These are phyloP conservation scores for Paecilomyces fulvus DNA, from an alignment of 2,329 filamentous ascomycete genomes.

Conservation along the genomic window DNA sequence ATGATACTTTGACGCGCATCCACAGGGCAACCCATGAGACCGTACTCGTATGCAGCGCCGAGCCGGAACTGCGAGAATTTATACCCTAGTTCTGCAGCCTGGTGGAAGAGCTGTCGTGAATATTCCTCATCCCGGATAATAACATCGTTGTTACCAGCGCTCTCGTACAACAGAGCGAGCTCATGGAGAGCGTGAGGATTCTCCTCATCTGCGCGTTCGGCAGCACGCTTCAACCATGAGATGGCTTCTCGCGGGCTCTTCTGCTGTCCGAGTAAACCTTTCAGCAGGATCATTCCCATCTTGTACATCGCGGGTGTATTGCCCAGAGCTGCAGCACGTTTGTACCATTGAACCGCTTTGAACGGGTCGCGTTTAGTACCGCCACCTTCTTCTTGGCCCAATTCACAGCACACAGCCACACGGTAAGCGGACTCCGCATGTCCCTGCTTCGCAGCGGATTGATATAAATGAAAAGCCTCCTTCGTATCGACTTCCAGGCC, in stretches of 20 bases:
- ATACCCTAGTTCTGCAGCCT: conserved; percentile 83
- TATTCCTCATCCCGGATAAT: conserved; percentile 76
- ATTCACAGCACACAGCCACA: conserved; percentile 94
- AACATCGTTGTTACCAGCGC: conserved; percentile 53
- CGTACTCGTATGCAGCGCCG: conserved; percentile 84
- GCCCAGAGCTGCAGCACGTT: conserved; percentile 79
- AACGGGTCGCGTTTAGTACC: conserved; percentile 83
- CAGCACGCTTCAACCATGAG: conserved; percentile 86
- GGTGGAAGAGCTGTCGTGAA: conserved; percentile 69
- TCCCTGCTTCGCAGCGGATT: conserved; percentile 82
- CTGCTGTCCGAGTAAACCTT: conserved; percentile 82
- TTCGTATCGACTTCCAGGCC: conserved; percentile 76
- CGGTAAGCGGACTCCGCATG: conserved; percentile 84
- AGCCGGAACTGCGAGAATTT: conserved; percentile 91
- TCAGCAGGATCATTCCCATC: conserved; percentile 89
- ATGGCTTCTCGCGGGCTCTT: conserved; percentile 78
- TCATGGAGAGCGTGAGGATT: conserved; percentile 96
- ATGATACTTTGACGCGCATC: conserved; percentile 79
- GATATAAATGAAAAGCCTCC: conserved; percentile 88
- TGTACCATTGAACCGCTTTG: conserved; percentile 98
- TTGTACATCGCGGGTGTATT: conserved; percentile 97
- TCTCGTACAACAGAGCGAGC: conserved; percentile 56
- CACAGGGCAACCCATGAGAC: conserved; percentile 69
- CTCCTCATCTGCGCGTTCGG: conserved; percentile 75
- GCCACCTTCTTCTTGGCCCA: conserved; percentile 87